Percentiles rank a stretch among this genome's conserved stretches.
These are phyloP conservation scores for Alopecurus myosuroides DNA, from an alignment of 176 grass and related monocot species.

Conservation along the genomic window DNA sequence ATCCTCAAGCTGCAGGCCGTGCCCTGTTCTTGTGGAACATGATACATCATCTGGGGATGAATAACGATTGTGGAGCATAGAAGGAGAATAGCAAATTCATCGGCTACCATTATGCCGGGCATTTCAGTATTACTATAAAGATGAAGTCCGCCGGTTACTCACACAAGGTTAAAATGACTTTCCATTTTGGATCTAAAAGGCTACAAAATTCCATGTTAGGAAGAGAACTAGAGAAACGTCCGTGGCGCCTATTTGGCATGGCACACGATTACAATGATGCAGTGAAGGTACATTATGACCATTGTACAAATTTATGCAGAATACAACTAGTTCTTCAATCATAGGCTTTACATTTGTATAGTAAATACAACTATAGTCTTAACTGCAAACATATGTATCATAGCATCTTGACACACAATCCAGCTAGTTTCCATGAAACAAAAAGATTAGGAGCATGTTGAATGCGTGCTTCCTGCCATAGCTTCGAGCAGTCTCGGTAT, in stretches of 20 bases:
- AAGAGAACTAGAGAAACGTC: too few relatives aligned
- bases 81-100: neutral
- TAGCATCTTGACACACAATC: neutral
- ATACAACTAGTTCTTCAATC: neutral
- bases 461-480: neutral
- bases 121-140: neutral
- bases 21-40: neutral
- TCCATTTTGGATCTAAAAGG: neutral
- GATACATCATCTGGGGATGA: neutral
- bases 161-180: neutral
- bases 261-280: neutral
- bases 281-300: neutral
- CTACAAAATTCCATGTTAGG: neutral
- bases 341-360: neutral
- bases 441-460: neutral
- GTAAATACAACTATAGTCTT: neutral
- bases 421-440: neutral
- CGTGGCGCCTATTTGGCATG: neutral
- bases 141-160: neutral
- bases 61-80: neutral
- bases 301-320: neutral
- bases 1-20: neutral
- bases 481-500: constrained; percentile 28
- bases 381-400: neutral
- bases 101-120: neutral